phyloP scores from a whole-genome alignment of 805 yeast genomes.

The Saccharomycopsis sp. region DNA sequence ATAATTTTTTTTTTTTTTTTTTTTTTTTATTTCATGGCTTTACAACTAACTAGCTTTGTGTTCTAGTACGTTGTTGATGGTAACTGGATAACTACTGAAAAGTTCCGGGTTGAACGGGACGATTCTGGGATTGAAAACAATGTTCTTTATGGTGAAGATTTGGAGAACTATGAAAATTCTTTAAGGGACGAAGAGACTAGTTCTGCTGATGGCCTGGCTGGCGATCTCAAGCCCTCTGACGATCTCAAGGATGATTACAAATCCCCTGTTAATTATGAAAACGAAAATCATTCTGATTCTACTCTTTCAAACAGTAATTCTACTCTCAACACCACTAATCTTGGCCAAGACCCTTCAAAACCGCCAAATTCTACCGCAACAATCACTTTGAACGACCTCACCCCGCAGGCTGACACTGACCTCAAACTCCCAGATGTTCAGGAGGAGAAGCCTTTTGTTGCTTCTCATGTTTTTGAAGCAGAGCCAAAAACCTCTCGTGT shows the following conservation, averaged over 20 bases:
- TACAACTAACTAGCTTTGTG: background rate
- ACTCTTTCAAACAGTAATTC: conserved; percentile 5
- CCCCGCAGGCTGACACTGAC: background rate
- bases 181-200: background rate
- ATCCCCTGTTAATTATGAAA: background rate
- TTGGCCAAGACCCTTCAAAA: background rate
- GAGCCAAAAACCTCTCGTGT: background rate
- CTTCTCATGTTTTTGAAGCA: too few species aligned
- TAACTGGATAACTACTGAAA: conserved; percentile 41
- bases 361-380: background rate
- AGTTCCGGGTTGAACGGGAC: conserved; percentile 34
- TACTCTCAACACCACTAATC: background rate
- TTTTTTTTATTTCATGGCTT: background rate
- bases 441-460: background rate
- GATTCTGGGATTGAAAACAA: conserved; percentile 46
- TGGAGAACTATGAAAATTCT: conserved; percentile 24
- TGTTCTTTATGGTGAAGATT: conserved; percentile 35
- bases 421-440: background rate
- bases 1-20: background rate
- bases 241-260: too few species aligned
- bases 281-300: background rate
- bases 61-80: conserved; percentile 48
- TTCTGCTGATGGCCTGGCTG: too few species aligned
- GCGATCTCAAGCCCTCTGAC: too few species aligned
- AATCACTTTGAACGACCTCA: background rate